phyloP scores from a whole-genome alignment of 1,139 yeast species.

The Candida sp. region DNA sequence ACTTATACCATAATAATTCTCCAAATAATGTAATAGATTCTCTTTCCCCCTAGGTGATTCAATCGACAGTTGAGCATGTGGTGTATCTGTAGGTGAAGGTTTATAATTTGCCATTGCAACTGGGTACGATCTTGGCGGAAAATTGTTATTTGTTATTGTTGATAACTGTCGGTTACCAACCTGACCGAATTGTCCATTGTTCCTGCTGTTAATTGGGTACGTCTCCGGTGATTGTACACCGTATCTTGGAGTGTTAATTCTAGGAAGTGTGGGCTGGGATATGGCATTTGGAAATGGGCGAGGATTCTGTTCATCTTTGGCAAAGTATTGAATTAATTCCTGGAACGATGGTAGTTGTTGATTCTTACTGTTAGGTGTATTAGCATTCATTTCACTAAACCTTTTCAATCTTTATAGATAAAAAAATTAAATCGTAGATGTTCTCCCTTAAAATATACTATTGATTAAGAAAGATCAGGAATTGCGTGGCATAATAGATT shows the following conservation, averaged over 20 bases:
- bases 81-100: too few relatives aligned
- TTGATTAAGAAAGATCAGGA: not conserved
- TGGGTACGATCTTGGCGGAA: too few relatives aligned
- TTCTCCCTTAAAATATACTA: not conserved
- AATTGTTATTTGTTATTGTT: not conserved
- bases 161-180: not conserved
- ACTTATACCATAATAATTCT: not conserved
- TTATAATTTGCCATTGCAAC: too few relatives aligned
- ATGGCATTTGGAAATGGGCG: not conserved
- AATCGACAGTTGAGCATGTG: not conserved
- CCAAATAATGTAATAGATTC: not conserved
- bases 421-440: not conserved
- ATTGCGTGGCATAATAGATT: not conserved
- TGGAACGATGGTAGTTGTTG: conserved; percentile 10
- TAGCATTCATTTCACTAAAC: not conserved
- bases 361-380: not conserved
- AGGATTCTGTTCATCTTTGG: not conserved
- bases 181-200: not conserved
- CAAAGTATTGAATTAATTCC: conserved; percentile 6
- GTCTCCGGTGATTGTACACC: not conserved
- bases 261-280: not conserved
- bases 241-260: not conserved
- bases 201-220: not conserved
- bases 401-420: not conserved
- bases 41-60: not conserved